Conservation (phyloP, 352 stramenopile species). For the Globisporangium uncinulatum region DNA sequence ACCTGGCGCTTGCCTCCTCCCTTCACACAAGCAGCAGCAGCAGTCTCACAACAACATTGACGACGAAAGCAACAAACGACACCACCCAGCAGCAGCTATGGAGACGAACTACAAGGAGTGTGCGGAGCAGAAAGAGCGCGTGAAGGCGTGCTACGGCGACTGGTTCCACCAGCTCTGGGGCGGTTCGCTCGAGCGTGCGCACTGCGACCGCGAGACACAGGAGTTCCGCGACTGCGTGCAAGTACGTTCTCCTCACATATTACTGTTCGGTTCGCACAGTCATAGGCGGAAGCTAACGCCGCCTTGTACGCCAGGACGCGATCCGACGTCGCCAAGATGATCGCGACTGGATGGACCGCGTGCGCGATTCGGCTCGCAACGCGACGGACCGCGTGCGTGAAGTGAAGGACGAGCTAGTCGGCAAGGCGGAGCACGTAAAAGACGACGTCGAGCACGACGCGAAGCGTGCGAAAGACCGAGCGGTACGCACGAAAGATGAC, state of each 20-base stretch:
- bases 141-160: slow-evolving; percentile 76
- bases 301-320: slow-evolving; percentile 26
- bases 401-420: slow-evolving; percentile 40
- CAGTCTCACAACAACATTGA: no score
- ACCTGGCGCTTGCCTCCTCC: no score
- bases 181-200: slow-evolving; percentile 49
- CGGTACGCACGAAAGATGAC: slow-evolving; percentile 19
- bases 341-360: slow-evolving; percentile 52
- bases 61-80: no score
- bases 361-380: slow-evolving; percentile 26
- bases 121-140: slow-evolving; percentile 68
- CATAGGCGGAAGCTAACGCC: neutral
- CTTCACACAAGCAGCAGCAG: no score
- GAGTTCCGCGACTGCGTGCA: slow-evolving; percentile 71
- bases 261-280: neutral
- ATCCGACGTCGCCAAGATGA: slow-evolving; percentile 32
- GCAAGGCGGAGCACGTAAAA: slow-evolving; percentile 27
- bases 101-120: slow-evolving; percentile 51
- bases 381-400: slow-evolving; percentile 25
- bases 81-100: no score
- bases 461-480: slow-evolving; percentile 26
- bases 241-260: slow-evolving; percentile 15
- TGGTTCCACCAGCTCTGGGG: slow-evolving; percentile 78
- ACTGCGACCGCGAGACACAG: slow-evolving; percentile 67
- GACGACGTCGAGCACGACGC: slow-evolving; percentile 29